A percentile compares a stretch with the other conserved stretches of the same genome.
phyloP scores from a whole-genome alignment of 441 rosid genomes.

The Jatropha multifida region DNA sequence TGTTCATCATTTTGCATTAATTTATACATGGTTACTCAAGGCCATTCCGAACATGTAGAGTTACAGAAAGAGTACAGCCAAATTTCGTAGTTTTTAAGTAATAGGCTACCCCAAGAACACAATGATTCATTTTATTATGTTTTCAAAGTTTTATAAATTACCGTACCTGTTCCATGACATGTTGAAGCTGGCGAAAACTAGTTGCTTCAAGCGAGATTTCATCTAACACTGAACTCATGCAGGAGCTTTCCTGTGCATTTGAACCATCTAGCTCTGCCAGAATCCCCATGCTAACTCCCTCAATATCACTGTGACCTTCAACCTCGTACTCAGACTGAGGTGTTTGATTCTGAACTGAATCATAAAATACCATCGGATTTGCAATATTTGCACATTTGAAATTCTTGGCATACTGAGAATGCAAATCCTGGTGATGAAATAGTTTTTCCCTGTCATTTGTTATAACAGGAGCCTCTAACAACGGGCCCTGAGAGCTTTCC shows the following conservation, averaged over 20 bases:
- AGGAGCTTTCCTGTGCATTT: slow-evolving; percentile 56
- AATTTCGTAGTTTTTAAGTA: background rate
- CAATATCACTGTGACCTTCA: slow-evolving; percentile 46
- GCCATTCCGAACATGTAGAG: background rate
- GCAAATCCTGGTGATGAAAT: slow-evolving; percentile 31
- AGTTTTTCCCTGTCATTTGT: slow-evolving; percentile 33
- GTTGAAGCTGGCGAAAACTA: slow-evolving; percentile 86
- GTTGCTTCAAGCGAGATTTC: slow-evolving; percentile 75
- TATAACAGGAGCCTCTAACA: slow-evolving; percentile 36
- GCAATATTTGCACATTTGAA: slow-evolving; percentile 33
- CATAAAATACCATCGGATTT: slow-evolving; percentile 40
- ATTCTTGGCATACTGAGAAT: slow-evolving; percentile 32
- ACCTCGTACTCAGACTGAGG: slow-evolving; percentile 34
- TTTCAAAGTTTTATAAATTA: background rate
- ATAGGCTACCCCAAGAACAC: background rate
- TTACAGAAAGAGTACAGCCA: background rate
- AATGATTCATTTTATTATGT: too few relatives aligned
- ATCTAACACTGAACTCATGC: slow-evolving; percentile 56
- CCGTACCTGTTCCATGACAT: slow-evolving; percentile 72
- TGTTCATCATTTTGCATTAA: background rate
- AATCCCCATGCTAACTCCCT: slow-evolving; percentile 33
- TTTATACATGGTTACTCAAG: background rate
- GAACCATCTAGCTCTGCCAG: slow-evolving; percentile 51
- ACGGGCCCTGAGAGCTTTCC: slow-evolving; percentile 43
- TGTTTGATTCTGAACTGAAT: slow-evolving; percentile 44